Base-by-base conservation (phyloP, 1,284 basidiomycete genomes). In the Cronartium ribicola region DNA sequence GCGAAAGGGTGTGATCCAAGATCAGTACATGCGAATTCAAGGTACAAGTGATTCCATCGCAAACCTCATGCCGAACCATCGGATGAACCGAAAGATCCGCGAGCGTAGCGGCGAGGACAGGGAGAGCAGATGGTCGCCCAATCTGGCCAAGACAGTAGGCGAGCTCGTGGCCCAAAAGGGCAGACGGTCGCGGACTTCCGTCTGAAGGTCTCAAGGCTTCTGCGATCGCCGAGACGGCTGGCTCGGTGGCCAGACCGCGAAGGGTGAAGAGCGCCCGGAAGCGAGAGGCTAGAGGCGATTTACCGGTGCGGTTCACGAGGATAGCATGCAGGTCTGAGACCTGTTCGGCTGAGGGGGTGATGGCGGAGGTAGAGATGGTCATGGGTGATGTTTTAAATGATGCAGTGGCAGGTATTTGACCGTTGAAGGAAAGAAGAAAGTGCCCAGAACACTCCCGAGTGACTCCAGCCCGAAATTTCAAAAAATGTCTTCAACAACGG, bases 121-220 rank as follows among this genome's bases (percentile, higher is more conserved):
- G 88, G 14, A 98, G 84, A 0, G 95, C 96, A 10, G 85, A 84
- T 0, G 83, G 80, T 63, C 87, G 86, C 78, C 89, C 88, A 80
- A 96, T 90, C 83, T 99, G 95, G 0, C 95, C 95, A 0, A 99
- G 86, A 77, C 94, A 95, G 81, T 98, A 99, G 1, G 95, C 95
- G 3, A 98, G 86, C 81, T 99, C 95, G 82, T 99, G 95, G 81
- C 97, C 98, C 64, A 99, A 86, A 66, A 99, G 83, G 6, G 94
- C 91, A 60, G 93, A 96, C 17, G 88, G 86, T 81, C 96, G 29
- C 60, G 59, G n/a, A 6, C 22, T 29, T 22, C 36, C 29, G n/a
- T 61, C 61, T 22, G 40, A 36, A n/a, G 73, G 61, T 39, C 39
- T 78, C 83, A 67, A 67, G 90, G 93, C 92, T 84, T 89, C 88